These are phyloP conservation scores for Ascoidea rubescens DNA, from an alignment of 805 yeast genomes.

Conservation along the genomic window DNA sequence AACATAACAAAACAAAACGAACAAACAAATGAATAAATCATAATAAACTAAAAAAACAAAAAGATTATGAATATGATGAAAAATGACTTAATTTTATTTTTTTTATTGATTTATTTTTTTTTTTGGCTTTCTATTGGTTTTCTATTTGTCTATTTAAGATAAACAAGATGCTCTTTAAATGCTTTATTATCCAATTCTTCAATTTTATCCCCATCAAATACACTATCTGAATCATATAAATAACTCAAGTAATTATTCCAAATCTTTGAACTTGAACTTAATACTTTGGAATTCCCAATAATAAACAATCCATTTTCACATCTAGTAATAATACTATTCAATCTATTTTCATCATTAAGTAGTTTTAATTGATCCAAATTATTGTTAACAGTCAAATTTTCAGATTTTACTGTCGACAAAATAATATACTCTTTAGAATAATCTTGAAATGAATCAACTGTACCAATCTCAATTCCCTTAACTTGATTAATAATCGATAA, in stretches of 20 bases:
- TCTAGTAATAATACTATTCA: constrained; percentile 33
- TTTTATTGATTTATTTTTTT: too few species aligned
- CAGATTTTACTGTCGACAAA: constrained; percentile 27
- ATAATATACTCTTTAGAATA: constrained; percentile 26
- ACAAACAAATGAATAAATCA: neutral
- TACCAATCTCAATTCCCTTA: constrained; percentile 14
- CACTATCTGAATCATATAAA: constrained; percentile 7
- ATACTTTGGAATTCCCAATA: constrained; percentile 25
- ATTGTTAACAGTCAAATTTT: constrained; percentile 7
- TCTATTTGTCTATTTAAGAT: neutral
- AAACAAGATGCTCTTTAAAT: constrained; percentile 5
- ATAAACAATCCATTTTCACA: constrained; percentile 28
- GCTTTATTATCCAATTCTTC: constrained; percentile 1
- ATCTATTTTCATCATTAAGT: constrained; percentile 21
- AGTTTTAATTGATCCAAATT: constrained; percentile 7
- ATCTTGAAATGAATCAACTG: constrained; percentile 33
- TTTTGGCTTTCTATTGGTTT: neutral
- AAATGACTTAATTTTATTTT: neutral
- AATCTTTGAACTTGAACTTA: constrained; percentile 2
- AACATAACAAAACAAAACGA: neutral
- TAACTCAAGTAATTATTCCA: constrained; percentile 8
- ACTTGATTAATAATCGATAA: constrained; percentile 27
- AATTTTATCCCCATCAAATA: constrained; percentile 6
- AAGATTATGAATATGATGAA: neutral
- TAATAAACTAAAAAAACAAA: too few species aligned